These are phyloP conservation scores for Thecaphora thlaspeos DNA, from an alignment of 1,284 basidiomycete species.

Conservation along the genomic window DNA sequence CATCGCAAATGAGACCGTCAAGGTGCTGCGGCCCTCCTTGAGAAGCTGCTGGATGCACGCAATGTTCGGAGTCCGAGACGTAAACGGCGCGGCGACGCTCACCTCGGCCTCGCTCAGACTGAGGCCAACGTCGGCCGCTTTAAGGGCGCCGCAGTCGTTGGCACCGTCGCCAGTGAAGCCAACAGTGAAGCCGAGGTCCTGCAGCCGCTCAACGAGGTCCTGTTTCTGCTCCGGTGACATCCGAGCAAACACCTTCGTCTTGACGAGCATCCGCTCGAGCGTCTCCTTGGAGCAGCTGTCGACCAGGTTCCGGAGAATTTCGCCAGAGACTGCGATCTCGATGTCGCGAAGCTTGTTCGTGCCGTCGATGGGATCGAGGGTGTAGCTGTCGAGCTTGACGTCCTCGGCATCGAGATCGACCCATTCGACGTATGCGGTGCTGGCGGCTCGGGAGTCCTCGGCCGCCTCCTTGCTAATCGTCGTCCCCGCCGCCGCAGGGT, in stretches of 20 bases:
- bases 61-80: conserved; percentile 21
- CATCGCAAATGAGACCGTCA: conserved; percentile 23
- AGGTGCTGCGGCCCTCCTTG: conserved; percentile 28
- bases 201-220: conserved; percentile 36
- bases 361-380: conserved; percentile 15
- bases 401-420: conserved; percentile 18
- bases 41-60: conserved; percentile 19
- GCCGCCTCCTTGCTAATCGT: too few relatives aligned
- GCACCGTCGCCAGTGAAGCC: conserved; percentile 37
- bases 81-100: conserved; percentile 40
- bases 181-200: conserved; percentile 24
- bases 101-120: conserved; percentile 38
- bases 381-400: conserved; percentile 25
- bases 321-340: conserved; percentile 37
- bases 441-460: background rate
- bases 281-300: conserved; percentile 27
- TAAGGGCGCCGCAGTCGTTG: conserved; percentile 41
- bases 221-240: conserved; percentile 43
- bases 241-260: conserved; percentile 33
- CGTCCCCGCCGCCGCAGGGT: background rate
- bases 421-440: conserved; percentile 17
- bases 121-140: conserved; percentile 40
- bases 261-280: conserved; percentile 23
- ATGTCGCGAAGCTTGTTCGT: conserved; percentile 11
- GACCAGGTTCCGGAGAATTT: conserved; percentile 19